Percentiles rank a stretch among this genome's conserved stretches.
phyloP scores from a whole-genome alignment of 805 yeast species.

The Saturnispora quitensis region DNA sequence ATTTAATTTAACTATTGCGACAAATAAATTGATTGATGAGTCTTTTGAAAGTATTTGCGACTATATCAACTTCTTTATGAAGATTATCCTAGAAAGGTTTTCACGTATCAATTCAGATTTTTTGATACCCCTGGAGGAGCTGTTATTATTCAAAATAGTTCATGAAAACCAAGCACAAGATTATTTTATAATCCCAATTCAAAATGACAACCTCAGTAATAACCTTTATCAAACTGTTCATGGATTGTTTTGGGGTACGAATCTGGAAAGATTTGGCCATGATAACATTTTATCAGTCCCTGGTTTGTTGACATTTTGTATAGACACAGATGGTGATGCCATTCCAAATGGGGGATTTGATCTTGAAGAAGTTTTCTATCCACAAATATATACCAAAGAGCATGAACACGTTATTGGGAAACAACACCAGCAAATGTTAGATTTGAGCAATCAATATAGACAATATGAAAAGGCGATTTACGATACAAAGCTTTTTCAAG shows the following conservation, averaged over 20 bases:
- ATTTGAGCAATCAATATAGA: neutral
- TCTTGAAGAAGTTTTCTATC: slow-evolving; percentile 28
- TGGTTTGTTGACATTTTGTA: slow-evolving; percentile 28
- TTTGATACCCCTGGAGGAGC: slow-evolving; percentile 10
- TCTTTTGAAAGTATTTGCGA: slow-evolving; percentile 25
- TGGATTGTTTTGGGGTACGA: slow-evolving; percentile 17
- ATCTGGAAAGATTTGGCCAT: neutral
- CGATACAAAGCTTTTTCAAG: slow-evolving; percentile 24
- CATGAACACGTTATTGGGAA: slow-evolving; percentile 18
- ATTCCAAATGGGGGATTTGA: slow-evolving; percentile 23
- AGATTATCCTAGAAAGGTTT: slow-evolving; percentile 16
- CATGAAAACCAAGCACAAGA: slow-evolving; percentile 11
- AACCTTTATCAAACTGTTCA: slow-evolving; percentile 29
- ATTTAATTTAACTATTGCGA: slow-evolving; percentile 23
- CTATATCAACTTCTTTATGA: slow-evolving; percentile 19
- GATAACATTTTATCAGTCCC: slow-evolving; percentile 20
- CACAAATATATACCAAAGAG: slow-evolving; percentile 31
- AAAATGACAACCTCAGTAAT: slow-evolving; percentile 22
- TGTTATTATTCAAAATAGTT: slow-evolving; percentile 12
- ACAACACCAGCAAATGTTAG: slow-evolving; percentile 11
- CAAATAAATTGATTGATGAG: slow-evolving; percentile 22
- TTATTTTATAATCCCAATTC: slow-evolving; percentile 27
- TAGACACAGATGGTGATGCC: slow-evolving; percentile 23
- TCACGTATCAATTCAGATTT: slow-evolving; percentile 11
- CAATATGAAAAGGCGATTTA: slow-evolving; percentile 7